Evolutionary conservation across 73 alveolate genomes (phyloP).

Genomic region (Paramecium octaurelia): DNA sequence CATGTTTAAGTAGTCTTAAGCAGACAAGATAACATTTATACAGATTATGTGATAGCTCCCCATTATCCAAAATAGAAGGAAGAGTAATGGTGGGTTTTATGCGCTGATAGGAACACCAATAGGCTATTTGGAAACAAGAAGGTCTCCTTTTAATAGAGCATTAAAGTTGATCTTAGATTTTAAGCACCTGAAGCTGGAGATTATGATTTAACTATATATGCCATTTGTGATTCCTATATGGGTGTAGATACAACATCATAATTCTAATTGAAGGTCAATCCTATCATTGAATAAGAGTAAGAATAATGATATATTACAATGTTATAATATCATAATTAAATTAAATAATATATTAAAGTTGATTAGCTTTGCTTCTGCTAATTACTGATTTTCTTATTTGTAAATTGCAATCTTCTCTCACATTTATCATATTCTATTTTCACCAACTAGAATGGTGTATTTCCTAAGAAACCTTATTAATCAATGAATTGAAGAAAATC

Average conservation of each 20-base stretch:
- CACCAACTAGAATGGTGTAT: too few relatives aligned
- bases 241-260: conserved; percentile 44
- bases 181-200: conserved; percentile 61
- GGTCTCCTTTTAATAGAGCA: conserved; percentile 33
- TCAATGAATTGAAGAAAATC: too few relatives aligned
- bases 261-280: background rate
- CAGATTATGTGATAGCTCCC: conserved; percentile 63
- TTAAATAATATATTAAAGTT: background rate
- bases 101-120: conserved; percentile 52
- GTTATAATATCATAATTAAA: background rate
- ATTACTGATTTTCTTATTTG: background rate
- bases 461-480: too few relatives aligned
- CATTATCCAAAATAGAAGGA: conserved; percentile 58
- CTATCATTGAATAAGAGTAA: conserved; percentile 35
- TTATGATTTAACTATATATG: conserved; percentile 47
- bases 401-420: background rate
- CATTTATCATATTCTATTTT: too few relatives aligned
- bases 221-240: conserved; percentile 58
- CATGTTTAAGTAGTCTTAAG: conserved; percentile 18
- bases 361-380: background rate
- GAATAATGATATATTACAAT: background rate
- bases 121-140: conserved; percentile 53
- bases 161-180: conserved; percentile 53
- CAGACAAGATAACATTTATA: conserved; percentile 53
- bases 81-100: conserved; percentile 63